Conservation (phyloP, 2,329 filamentous ascomycete genomes). For the Ascochyta clinopodiicola region DNA sequence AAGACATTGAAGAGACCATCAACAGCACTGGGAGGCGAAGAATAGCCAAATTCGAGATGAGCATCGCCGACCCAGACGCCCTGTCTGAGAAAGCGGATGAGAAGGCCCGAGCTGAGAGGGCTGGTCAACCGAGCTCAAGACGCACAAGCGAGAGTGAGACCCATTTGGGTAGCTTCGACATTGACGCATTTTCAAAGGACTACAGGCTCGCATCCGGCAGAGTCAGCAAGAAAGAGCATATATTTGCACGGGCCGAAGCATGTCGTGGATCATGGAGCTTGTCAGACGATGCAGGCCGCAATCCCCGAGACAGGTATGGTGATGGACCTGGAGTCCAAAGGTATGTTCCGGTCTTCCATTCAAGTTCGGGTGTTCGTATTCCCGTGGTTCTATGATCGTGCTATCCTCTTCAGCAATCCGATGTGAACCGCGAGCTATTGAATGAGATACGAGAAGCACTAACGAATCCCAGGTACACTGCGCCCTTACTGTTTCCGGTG, state of each 20-base stretch:
- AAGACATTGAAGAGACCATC: slow-evolving; percentile 69
- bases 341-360: slow-evolving; percentile 28
- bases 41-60: slow-evolving; percentile 77
- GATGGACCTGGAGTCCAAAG: slow-evolving; percentile 45
- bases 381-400: not conserved
- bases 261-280: slow-evolving; percentile 50
- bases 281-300: slow-evolving; percentile 32
- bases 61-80: slow-evolving; percentile 55
- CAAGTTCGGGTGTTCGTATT: not conserved
- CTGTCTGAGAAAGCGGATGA: slow-evolving; percentile 33
- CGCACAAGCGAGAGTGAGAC: slow-evolving; percentile 26
- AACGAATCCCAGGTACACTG: slow-evolving; percentile 54
- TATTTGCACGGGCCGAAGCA: slow-evolving; percentile 51
- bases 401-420: slow-evolving; percentile 6
- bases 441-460: slow-evolving; percentile 17
- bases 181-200: slow-evolving; percentile 43
- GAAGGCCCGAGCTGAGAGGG: slow-evolving; percentile 33
- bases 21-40: slow-evolving; percentile 80
- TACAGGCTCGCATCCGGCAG: slow-evolving; percentile 28
- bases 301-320: slow-evolving; percentile 46
- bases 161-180: slow-evolving; percentile 39
- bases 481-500: slow-evolving; percentile 71
- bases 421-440: slow-evolving; percentile 11
- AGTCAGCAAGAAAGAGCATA: slow-evolving; percentile 39
- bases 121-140: slow-evolving; percentile 32